A percentile compares a stretch with the other conserved stretches of the same genome.
phyloP scores from a whole-genome alignment of 106 monocot species.

The Triglochin maritima region DNA sequence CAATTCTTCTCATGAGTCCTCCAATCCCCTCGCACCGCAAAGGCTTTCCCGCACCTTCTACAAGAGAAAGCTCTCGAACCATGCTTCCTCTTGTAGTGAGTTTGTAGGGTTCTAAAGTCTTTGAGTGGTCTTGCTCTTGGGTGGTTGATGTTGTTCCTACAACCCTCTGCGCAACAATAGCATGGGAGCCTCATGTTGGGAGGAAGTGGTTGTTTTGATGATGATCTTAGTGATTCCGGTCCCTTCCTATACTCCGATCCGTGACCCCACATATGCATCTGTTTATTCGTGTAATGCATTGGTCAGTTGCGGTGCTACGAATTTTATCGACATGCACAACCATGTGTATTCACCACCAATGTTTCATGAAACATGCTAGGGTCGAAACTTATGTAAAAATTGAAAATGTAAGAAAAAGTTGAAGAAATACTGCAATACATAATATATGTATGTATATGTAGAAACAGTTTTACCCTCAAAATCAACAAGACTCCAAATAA shows the following conservation, averaged over 20 bases:
- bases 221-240: slow-evolving; percentile 17
- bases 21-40: slow-evolving; percentile 23
- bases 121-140: slow-evolving; percentile 17
- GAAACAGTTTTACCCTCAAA: too few species aligned
- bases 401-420: too few species aligned
- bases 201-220: slow-evolving; percentile 7
- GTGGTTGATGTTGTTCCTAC: slow-evolving; percentile 21
- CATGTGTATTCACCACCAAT: too few species aligned
- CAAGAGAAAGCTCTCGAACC: slow-evolving; percentile 17
- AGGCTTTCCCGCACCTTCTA: slow-evolving; percentile 20
- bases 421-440: too few species aligned
- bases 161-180: slow-evolving; percentile 23
- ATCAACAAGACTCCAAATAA: too few species aligned
- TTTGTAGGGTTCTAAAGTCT: slow-evolving; percentile 22
- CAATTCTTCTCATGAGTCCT: slow-evolving; percentile 27
- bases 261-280: slow-evolving; percentile 30
- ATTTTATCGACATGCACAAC: too few species aligned
- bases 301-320: background rate
- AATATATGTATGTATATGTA: too few species aligned
- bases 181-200: slow-evolving; percentile 14
- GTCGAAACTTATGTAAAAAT: too few species aligned
- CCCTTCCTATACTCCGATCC: slow-evolving; percentile 26
- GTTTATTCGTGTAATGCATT: background rate
- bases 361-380: too few species aligned
- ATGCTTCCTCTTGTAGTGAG: slow-evolving; percentile 21